Conservation (phyloP, 1,284 basidiomycete genomes). For the Schizophyllum commune region DNA sequence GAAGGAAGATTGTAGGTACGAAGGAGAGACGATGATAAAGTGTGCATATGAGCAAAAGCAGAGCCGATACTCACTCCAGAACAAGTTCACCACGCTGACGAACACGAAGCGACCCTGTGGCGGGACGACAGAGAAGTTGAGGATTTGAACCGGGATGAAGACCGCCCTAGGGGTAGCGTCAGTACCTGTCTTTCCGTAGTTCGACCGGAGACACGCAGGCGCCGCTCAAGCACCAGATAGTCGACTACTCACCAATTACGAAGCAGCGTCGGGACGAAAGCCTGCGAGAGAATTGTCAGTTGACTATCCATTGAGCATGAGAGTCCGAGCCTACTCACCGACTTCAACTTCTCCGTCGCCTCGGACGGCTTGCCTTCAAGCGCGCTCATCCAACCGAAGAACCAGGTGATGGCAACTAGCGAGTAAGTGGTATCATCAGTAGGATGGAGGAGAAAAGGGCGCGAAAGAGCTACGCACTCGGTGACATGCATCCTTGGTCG, state of each 20-base stretch:
- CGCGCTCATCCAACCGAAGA: slow-evolving; percentile 69
- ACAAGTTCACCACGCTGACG: slow-evolving; percentile 73
- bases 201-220: no score
- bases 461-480: slow-evolving; percentile 6
- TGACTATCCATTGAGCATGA: background rate
- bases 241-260: slow-evolving; percentile 55
- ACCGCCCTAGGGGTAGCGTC: slow-evolving; percentile 42
- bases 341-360: slow-evolving; percentile 45
- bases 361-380: slow-evolving; percentile 63
- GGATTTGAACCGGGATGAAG: slow-evolving; percentile 72
- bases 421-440: background rate
- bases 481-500: background rate
- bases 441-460: background rate
- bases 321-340: slow-evolving; percentile 28
- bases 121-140: slow-evolving; percentile 79
- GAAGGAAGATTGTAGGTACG: no score
- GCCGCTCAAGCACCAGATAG: background rate
- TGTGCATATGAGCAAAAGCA: no score
- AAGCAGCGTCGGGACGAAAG: slow-evolving; percentile 61
- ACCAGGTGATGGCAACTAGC: slow-evolving; percentile 58
- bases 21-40: no score
- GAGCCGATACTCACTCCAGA: slow-evolving; percentile 87
- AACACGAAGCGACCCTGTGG: slow-evolving; percentile 73
- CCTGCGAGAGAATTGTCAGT: slow-evolving; percentile 25
- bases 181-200: background rate